phyloP scores from a whole-genome alignment of 176 grass and related monocot species.

The Ampelocalamus luodianensis region DNA sequence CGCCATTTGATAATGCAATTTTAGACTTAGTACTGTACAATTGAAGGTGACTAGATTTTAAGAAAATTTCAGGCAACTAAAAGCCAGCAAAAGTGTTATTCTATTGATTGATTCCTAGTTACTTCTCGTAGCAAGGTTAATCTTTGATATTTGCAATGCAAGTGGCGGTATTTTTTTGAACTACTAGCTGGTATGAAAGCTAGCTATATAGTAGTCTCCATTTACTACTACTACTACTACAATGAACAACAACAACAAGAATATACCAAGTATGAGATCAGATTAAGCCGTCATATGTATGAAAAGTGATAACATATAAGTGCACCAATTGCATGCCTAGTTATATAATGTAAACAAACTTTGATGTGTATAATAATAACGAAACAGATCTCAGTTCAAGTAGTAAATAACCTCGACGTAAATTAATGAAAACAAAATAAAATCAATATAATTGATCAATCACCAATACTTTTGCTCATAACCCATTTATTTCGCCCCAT shows the following conservation, averaged over 20 bases:
- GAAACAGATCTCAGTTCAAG: background rate
- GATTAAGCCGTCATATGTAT: background rate
- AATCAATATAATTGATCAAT: background rate
- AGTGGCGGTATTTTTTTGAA: background rate
- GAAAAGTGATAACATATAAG: background rate
- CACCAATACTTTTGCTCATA: background rate
- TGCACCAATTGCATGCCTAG: background rate
- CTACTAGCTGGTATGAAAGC: slow-evolving; percentile 2
- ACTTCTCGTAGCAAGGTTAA: slow-evolving; percentile 23
- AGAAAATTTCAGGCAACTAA: no score
- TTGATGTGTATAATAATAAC: background rate
- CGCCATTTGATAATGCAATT: no score
- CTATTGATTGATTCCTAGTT: background rate
- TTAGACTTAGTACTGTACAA: no score
- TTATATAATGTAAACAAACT: background rate
- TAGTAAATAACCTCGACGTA: background rate
- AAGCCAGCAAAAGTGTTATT: no score
- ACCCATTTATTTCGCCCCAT: background rate
- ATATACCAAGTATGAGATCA: no score
- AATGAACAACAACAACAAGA: background rate
- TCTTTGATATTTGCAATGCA: slow-evolving; percentile 9
- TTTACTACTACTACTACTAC: background rate
- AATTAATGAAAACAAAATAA: background rate
- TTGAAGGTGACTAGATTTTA: no score
- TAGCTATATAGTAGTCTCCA: background rate